Evolutionary conservation across 768 basidiomycete species (phyloP), one percentile per base, ranked within the genome.

Genomic region (Phylloporus sp.): DNA sequence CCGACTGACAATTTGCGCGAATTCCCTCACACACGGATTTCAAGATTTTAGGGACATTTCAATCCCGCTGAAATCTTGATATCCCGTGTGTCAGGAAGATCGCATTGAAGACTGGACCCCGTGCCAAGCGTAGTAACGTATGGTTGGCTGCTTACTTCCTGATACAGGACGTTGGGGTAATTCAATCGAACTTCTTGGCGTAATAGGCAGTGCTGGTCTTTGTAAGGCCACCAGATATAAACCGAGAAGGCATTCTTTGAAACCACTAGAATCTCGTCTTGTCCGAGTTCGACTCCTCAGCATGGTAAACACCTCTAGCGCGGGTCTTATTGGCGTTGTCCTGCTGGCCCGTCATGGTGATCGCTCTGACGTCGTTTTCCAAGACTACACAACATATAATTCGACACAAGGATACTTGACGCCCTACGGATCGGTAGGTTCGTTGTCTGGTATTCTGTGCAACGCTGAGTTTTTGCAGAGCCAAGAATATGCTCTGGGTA

Each of bases 331-430:
- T 51, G 88, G 88, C 65, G 86, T 85, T 55, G 79, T 89, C 57
- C 71, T 88, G 63, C 72, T 90, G 59, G 84, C 80, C 54, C 83
- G 88, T 60, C 88, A 90, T 59, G 88, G 88, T 40, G 88, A 89
- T 67, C 82, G 87, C 52, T 70, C 72, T 58, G 55, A 34, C 12
- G 78, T 75, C 57, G 79, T 79, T 61, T 81, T 78, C 70, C 88
- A 91, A 64, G 79, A 89, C 66, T 88, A 87, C n/a, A 70, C 74
- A 52, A 84, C 80, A 22, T 88, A 89, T 63, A 72, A 80, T 49
- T 78, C 78, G 34, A 76, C 78, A 16, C 75, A 78, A 59, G 80
- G 85, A 11, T 79, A 82, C 70, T 80, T 83, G 51, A 88, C 86
- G 18, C 82, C 86, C 51, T 80, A 88, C 54, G 86, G 87, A 51